Base-by-base conservation (phyloP, 805 yeast species). In the Cyberlindnera veronae region DNA sequence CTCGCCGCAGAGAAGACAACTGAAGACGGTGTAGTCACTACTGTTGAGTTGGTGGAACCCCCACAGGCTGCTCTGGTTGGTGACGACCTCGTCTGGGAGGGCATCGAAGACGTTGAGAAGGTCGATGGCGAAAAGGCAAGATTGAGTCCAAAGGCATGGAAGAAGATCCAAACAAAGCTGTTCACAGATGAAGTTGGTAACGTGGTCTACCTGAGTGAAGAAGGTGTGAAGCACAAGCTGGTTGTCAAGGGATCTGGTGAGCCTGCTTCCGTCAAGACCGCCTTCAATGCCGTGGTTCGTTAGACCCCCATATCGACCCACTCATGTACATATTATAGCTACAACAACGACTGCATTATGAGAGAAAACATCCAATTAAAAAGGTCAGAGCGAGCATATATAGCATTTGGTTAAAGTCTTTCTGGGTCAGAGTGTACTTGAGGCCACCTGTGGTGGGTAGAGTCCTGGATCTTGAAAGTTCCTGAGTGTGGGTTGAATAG, bases 1-100 rank as follows among this genome's bases (percentile, higher is more conserved):
- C 53, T 81, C 16, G 85, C 86, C n/a, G 79, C 84, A 2, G 74
- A 64, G 23, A 57, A 44, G 12, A 26, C 38, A 0, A 41, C 28
- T 6, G 47, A 34, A 7, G 59, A 48, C 3, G 22, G 23, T 4
- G 44, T 39, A 2, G 26, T 43, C 1, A 13, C n/a, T 12, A 6
- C 15, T 2, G 12, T 41, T 8, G 36, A 38, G 15, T 46, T 46
- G 19, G 78, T 77, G 4, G 79, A 71, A 33, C 57, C 38, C 3
- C 77, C 84, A 4, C 7, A 1, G 1, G 44, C 43, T 7, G 54
- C 67, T 3, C 30, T 40, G 0, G 32, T 68, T 9, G 83, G 83
- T 0, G 67, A 66, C 1, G 38, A 46, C 8, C 50, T 77, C 29
- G 45, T 43, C 13, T 77, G 76, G 48, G 60, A 61, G 16, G 59